phyloP scores from a whole-genome alignment of 2,329 filamentous ascomycete species.

The Ampelomyces quisqualis region DNA sequence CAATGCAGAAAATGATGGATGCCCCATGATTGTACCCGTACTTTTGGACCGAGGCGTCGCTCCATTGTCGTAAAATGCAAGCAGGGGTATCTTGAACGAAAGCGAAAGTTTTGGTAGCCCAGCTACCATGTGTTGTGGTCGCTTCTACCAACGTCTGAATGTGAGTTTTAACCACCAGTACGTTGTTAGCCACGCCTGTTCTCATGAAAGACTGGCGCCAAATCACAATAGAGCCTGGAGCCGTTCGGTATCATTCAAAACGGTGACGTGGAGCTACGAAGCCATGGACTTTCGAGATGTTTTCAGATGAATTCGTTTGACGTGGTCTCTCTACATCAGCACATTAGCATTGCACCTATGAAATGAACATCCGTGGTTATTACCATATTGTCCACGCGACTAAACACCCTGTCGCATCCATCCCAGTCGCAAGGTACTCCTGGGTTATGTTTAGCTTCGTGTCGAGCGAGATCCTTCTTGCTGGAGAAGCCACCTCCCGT shows the following conservation, averaged over 20 bases:
- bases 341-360: conserved; percentile 17
- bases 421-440: conserved; percentile 60
- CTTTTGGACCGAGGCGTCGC: neutral
- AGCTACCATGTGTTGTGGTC: conserved; percentile 12
- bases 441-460: conserved; percentile 64
- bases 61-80: conserved; percentile 4
- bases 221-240: neutral
- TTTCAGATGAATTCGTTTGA: conserved; percentile 46
- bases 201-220: too few species aligned
- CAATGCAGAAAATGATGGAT: conserved; percentile 14
- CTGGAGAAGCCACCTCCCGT: conserved; percentile 60
- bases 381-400: conserved; percentile 64
- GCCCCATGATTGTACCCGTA: neutral
- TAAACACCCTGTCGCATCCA: conserved; percentile 60
- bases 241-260: neutral
- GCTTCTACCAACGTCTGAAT: conserved; percentile 2
- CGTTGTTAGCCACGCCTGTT: neutral
- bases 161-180: neutral
- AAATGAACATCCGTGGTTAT: too few species aligned
- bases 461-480: conserved; percentile 62
- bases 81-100: conserved; percentile 33
- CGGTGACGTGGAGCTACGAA: conserved; percentile 5
- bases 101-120: conserved; percentile 19
- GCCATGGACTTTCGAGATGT: conserved; percentile 29
- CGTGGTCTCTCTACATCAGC: conserved; percentile 40